Conservation (phyloP, 2,329 filamentous ascomycete species). For the Fusarium sp. region DNA sequence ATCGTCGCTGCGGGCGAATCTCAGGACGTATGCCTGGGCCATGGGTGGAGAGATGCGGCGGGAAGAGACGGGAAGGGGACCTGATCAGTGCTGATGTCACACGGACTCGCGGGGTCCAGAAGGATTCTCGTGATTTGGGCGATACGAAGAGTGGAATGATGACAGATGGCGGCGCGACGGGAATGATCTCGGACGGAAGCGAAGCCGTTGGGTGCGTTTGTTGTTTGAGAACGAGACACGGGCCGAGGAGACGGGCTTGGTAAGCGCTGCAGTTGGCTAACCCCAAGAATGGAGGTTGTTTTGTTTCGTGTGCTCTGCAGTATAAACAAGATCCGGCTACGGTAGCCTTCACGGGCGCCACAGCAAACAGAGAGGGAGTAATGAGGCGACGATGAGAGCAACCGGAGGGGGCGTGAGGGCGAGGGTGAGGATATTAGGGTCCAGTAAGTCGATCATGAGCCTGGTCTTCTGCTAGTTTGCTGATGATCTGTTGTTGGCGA, state of each 20-base stretch:
- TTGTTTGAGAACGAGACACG: slow-evolving; percentile 39
- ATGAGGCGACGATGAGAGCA: neutral
- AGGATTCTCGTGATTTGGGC: slow-evolving; percentile 18
- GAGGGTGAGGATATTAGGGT: slow-evolving; percentile 11
- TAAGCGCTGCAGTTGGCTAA: slow-evolving; percentile 14
- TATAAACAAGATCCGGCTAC: slow-evolving; percentile 2
- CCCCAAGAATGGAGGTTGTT: slow-evolving; percentile 39
- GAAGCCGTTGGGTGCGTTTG: slow-evolving; percentile 17
- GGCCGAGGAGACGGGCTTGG: slow-evolving; percentile 36
- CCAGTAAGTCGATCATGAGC: slow-evolving; percentile 3
- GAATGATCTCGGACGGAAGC: slow-evolving; percentile 27
- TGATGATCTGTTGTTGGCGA: slow-evolving; percentile 28
- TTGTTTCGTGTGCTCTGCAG: neutral
- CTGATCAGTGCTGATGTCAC: slow-evolving; percentile 16
- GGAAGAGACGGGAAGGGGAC: slow-evolving; percentile 4
- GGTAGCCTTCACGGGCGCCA: neutral
- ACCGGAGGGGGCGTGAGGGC: slow-evolving; percentile 8
- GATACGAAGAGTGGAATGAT: slow-evolving; percentile 34
- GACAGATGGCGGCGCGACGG: slow-evolving; percentile 31
- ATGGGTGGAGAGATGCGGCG: slow-evolving; percentile 36
- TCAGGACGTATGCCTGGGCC: slow-evolving; percentile 62
- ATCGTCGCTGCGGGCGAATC: slow-evolving; percentile 70
- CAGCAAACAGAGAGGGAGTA: slow-evolving; percentile 1
- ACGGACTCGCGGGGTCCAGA: slow-evolving; percentile 2
- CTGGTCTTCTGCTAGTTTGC: slow-evolving; percentile 12